These are phyloP conservation scores for Furcasterigmium sp. DNA, from an alignment of 2,329 filamentous ascomycete species.

Conservation along the genomic window DNA sequence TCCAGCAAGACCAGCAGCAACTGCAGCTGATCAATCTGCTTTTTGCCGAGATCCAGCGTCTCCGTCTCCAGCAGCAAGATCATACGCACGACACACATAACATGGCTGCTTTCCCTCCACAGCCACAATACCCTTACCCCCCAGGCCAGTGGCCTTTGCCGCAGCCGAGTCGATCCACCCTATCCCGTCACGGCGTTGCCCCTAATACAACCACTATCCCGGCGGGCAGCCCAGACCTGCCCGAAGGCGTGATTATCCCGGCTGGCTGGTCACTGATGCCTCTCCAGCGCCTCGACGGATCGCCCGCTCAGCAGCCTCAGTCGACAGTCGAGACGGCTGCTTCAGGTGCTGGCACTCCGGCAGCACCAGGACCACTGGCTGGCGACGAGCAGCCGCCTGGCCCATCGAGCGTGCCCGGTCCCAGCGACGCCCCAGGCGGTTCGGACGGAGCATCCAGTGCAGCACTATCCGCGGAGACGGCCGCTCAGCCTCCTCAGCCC, in stretches of 20 bases:
- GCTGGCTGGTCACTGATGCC: conserved; percentile 61
- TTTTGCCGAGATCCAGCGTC: conserved; percentile 60
- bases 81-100: conserved; percentile 16
- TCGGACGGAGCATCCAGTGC: background rate
- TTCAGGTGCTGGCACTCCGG: conserved; percentile 1
- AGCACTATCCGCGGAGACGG: background rate
- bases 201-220: conserved; percentile 47
- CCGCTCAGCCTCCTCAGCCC: background rate
- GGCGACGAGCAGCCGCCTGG: no score
- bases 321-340: conserved; percentile 17
- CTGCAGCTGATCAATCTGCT: conserved; percentile 63
- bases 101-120: background rate
- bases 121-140: background rate
- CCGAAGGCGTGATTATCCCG: conserved; percentile 59
- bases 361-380: no score
- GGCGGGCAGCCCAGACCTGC: conserved; percentile 55
- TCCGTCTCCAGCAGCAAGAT: conserved; percentile 48
- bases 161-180: conserved; percentile 32
- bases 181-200: conserved; percentile 42
- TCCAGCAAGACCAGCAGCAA: conserved; percentile 63
- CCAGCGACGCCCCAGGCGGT: background rate
- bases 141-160: conserved; percentile 2
- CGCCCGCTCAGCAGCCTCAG: conserved; percentile 9
- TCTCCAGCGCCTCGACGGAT: conserved; percentile 48
- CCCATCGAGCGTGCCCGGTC: background rate